phyloP scores from a whole-genome alignment of 73 alveolate genomes.

The Tetrahymena elliotti region DNA sequence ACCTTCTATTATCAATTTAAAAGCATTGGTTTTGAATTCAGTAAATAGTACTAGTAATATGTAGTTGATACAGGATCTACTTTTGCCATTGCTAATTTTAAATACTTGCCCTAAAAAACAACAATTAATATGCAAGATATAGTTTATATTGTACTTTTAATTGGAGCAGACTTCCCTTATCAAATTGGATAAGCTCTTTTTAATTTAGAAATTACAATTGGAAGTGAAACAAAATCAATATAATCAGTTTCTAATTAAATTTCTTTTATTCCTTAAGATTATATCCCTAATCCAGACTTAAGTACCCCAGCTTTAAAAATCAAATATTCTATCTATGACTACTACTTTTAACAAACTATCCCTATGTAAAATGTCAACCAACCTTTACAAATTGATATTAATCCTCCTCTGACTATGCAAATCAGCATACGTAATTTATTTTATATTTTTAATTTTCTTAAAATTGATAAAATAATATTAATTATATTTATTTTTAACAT shows the following conservation, averaged over 20 bases:
- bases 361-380: neutral
- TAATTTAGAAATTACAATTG: neutral
- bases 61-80: neutral
- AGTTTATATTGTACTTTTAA: neutral
- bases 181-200: neutral
- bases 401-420: neutral
- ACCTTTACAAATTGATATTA: neutral
- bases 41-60: neutral
- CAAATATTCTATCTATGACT: neutral
- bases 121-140: neutral
- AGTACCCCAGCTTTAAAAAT: neutral
- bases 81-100: neutral
- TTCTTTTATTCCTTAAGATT: neutral
- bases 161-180: neutral
- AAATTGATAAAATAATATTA: no score
- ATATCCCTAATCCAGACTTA: neutral
- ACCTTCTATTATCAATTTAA: neutral
- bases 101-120: neutral
- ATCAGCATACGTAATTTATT: neutral
- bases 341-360: neutral
- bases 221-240: neutral
- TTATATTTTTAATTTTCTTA: no score
- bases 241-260: neutral
- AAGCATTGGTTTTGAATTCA: neutral
- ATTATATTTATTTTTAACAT: neutral